Evolutionary conservation across 805 yeast species (phyloP).

Genomic region (Ogataea trehaloabstinens): DNA sequence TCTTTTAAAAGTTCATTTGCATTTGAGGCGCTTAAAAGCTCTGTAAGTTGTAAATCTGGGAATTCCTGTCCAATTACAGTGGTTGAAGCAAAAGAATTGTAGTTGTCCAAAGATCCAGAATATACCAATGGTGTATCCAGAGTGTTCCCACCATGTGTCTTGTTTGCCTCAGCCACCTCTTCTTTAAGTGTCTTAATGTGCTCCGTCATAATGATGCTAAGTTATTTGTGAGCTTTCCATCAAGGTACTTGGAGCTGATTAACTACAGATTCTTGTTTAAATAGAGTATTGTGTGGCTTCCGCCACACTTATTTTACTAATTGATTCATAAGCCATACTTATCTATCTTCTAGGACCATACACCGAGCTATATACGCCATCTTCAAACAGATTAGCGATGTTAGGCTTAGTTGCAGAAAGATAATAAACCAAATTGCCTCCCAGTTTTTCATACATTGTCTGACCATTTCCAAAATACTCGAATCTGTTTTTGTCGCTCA

Average conservation of each 20-base stretch:
- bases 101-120: slow-evolving; percentile 1
- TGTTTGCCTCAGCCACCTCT: slow-evolving; percentile 11
- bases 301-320: too few relatives aligned
- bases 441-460: neutral
- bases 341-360: neutral
- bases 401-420: neutral
- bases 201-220: too few relatives aligned
- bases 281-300: too few relatives aligned
- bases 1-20: slow-evolving; percentile 1
- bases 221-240: too few relatives aligned
- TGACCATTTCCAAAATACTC: neutral
- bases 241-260: too few relatives aligned
- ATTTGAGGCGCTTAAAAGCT: neutral
- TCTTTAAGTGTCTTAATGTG: too few relatives aligned
- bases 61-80: slow-evolving; percentile 3
- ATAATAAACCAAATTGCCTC: slow-evolving; percentile 1
- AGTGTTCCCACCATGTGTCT: slow-evolving; percentile 25
- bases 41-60: slow-evolving; percentile 1
- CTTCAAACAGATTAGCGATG: neutral
- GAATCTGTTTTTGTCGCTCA: neutral
- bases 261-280: too few relatives aligned
- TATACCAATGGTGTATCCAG: neutral
- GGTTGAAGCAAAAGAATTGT: slow-evolving; percentile 1
- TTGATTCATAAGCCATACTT: too few relatives aligned
- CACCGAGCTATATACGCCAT: neutral